These are phyloP conservation scores for Botrytis cinerea DNA, from an alignment of 2,329 filamentous ascomycete species.

Conservation along the genomic window DNA sequence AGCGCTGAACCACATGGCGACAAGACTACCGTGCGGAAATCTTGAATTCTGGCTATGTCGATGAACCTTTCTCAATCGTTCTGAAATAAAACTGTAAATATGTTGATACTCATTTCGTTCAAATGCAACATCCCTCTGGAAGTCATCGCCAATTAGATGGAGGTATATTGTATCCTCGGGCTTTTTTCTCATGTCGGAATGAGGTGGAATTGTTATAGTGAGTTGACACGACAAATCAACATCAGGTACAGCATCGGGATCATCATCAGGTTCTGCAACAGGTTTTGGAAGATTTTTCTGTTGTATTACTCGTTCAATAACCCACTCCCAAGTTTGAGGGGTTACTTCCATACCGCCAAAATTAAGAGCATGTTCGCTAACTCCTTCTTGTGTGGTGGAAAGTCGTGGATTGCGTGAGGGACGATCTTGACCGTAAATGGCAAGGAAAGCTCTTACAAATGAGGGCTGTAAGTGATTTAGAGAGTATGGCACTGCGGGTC, in stretches of 20 bases:
- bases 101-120: background rate
- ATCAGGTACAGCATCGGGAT: background rate
- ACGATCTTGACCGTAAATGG: constrained; percentile 1
- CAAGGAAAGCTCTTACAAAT: constrained; percentile 10
- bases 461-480: constrained; percentile 33
- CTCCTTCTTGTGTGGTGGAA: background rate
- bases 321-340: background rate
- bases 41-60: background rate
- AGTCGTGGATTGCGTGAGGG: constrained; percentile 24
- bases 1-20: constrained; percentile 24
- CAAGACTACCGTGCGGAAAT: background rate
- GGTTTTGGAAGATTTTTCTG: background rate
- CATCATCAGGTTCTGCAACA: background rate
- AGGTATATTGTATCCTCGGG: background rate
- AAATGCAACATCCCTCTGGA: background rate
- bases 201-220: background rate
- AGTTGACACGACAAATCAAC: background rate
- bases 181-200: background rate
- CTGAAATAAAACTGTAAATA: background rate
- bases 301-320: background rate
- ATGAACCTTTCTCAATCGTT: constrained; percentile 3
- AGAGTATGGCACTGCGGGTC: constrained; percentile 21
- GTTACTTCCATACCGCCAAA: constrained; percentile 31
- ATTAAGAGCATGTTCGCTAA: constrained; percentile 20
- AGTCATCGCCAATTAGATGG: constrained; percentile 16